These are phyloP conservation scores for Delphinella strobiligena DNA, from an alignment of 2,329 filamentous ascomycete species.

Conservation along the genomic window DNA sequence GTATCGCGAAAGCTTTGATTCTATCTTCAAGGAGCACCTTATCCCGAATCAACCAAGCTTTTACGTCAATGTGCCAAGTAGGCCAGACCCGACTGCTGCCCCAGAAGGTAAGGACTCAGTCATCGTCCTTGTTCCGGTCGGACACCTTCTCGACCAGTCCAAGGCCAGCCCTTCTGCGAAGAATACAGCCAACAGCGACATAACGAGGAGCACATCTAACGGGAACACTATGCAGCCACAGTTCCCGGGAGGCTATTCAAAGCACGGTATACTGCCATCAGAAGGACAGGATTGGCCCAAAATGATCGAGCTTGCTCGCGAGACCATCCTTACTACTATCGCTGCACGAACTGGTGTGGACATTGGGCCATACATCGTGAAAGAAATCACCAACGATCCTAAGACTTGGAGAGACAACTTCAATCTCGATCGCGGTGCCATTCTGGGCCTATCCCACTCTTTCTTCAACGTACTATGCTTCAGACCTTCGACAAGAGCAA, in stretches of 20 bases:
- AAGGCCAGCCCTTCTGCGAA: conserved; percentile 16
- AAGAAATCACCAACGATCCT: conserved; percentile 57
- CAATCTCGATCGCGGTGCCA: conserved; percentile 65
- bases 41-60: conserved; percentile 60
- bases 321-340: conserved; percentile 50
- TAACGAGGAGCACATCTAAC: conserved; percentile 4
- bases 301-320: conserved; percentile 48
- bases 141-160: conserved; percentile 45
- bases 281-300: conserved; percentile 47
- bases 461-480: conserved; percentile 65
- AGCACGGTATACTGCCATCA: conserved; percentile 27
- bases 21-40: conserved; percentile 57
- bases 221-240: conserved; percentile 12
- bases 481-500: conserved; percentile 48
- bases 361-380: conserved; percentile 37
- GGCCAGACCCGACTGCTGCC: conserved; percentile 56
- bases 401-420: conserved; percentile 52
- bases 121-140: conserved; percentile 60
- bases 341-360: conserved; percentile 46
- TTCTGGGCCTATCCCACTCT: conserved; percentile 57
- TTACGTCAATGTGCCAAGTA: conserved; percentile 64
- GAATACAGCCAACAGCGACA: neutral
- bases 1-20: conserved; percentile 62
- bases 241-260: conserved; percentile 14
- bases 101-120: conserved; percentile 53